phyloP scores from a whole-genome alignment of 2,329 filamentous ascomycete species.

The Colletotrichum sidae region DNA sequence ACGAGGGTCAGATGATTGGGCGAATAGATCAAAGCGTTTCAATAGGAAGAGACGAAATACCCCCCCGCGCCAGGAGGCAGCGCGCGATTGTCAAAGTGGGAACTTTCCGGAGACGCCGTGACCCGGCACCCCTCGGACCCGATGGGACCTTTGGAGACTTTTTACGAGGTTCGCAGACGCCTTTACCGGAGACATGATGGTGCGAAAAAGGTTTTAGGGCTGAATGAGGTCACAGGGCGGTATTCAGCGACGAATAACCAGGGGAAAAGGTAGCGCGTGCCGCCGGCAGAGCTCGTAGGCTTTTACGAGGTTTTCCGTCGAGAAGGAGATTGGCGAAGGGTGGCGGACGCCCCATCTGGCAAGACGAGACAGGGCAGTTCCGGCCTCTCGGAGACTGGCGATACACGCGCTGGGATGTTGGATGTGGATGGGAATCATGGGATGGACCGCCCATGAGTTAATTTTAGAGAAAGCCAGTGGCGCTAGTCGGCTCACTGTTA shows the following conservation, averaged over 20 bases:
- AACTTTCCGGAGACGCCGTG: constrained; percentile 26
- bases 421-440: background rate
- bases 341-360: constrained; percentile 23
- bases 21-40: too few species aligned
- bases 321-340: constrained; percentile 21
- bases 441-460: constrained; percentile 16
- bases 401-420: background rate
- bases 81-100: background rate
- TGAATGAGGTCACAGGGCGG: background rate
- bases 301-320: constrained; percentile 21
- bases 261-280: background rate
- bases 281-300: background rate
- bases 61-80: background rate
- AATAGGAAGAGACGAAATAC: too few species aligned
- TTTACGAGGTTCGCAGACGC: background rate
- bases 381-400: constrained; percentile 6
- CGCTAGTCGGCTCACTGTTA: constrained; percentile 20
- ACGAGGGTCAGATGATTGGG: too few species aligned
- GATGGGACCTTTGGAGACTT: background rate
- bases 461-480: constrained; percentile 26
- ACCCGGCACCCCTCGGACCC: background rate
- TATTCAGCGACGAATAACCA: constrained; percentile 1
- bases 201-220: constrained; percentile 12
- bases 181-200: too few species aligned
- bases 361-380: background rate